These are phyloP conservation scores for Cynara cardunculus DNA, from an alignment of 129 eudicot genomes.

Conservation along the genomic window DNA sequence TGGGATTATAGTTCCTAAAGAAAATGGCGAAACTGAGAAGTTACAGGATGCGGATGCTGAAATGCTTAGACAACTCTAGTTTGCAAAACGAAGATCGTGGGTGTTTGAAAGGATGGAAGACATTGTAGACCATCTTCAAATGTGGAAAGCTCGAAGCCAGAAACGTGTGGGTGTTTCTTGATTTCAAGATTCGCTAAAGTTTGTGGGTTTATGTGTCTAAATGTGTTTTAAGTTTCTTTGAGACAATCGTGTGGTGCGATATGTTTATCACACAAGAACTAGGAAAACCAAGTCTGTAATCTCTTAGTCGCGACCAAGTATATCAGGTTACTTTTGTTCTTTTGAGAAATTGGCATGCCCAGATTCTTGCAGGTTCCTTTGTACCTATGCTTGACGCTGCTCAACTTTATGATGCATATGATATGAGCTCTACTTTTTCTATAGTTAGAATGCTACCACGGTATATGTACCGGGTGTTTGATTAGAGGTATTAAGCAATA, in stretches of 20 bases:
- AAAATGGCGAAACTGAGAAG: conserved; percentile 59
- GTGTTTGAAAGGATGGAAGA: background rate
- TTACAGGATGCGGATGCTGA: conserved; percentile 53
- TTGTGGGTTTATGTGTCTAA: conserved; percentile 12
- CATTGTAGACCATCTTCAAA: background rate
- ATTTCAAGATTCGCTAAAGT: conserved; percentile 18
- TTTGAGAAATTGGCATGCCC: background rate
- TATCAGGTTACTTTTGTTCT: conserved; percentile 10
- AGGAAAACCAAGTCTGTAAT: conserved; percentile 21
- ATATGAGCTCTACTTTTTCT: background rate
- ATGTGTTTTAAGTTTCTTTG: background rate
- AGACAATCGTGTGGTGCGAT: background rate
- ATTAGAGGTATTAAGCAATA: too few relatives aligned
- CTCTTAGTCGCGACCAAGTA: conserved; percentile 5
- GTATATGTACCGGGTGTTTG: too few relatives aligned
- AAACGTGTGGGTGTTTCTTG: background rate
- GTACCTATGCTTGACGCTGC: too few relatives aligned
- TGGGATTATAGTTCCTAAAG: conserved; percentile 90
- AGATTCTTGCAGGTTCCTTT: background rate
- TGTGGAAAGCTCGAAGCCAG: background rate
- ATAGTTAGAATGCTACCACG: too few relatives aligned
- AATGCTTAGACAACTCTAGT: conserved; percentile 26
- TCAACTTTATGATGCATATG: background rate
- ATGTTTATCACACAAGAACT: conserved; percentile 1
- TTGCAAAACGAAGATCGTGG: conserved; percentile 1